A percentile compares a stretch with the other conserved stretches of the same genome.
Evolutionary conservation across 805 yeast species (phyloP).

Genomic region (Suhomyces canberraensis): DNA sequence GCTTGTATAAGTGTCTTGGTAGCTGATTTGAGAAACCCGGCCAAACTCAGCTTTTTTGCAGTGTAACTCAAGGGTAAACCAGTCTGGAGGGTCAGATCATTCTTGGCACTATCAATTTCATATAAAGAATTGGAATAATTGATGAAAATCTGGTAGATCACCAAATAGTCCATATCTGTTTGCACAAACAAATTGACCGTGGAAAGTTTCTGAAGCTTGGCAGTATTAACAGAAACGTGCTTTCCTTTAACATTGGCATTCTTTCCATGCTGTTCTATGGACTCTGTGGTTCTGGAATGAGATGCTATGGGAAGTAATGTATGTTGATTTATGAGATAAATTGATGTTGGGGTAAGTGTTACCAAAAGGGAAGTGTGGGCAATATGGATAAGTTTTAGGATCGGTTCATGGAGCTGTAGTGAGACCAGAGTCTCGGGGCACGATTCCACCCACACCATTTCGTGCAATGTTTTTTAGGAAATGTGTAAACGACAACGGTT

Average conservation of each 20-base stretch:
- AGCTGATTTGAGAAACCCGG: conserved; percentile 29
- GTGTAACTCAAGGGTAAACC: conserved; percentile 31
- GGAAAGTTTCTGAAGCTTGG: conserved; percentile 25
- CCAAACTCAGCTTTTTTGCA: conserved; percentile 23
- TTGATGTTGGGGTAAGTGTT: conserved; percentile 26
- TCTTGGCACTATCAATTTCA: conserved; percentile 26
- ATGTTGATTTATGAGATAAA: conserved; percentile 28
- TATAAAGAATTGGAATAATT: conserved; percentile 30
- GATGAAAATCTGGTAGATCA: conserved; percentile 39
- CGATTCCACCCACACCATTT: conserved; percentile 37
- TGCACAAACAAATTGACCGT: conserved; percentile 37
- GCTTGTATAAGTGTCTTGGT: conserved; percentile 32
- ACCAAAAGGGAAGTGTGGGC: conserved; percentile 24
- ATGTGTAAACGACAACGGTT: background rate
- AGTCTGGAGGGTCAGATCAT: conserved; percentile 31
- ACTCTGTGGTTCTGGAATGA: conserved; percentile 42
- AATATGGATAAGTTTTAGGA: conserved; percentile 19
- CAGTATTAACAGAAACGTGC: conserved; percentile 33
- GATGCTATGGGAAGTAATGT: conserved; percentile 44
- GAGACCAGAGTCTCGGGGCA: conserved; percentile 29
- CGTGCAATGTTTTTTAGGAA: too few relatives aligned
- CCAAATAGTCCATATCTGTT: conserved; percentile 37
- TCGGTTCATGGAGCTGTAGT: conserved; percentile 12
- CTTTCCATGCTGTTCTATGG: conserved; percentile 46
- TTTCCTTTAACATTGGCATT: conserved; percentile 42